phyloP scores from a whole-genome alignment of 208 protist genomes.

The Plasmodiophora brassicae region DNA sequence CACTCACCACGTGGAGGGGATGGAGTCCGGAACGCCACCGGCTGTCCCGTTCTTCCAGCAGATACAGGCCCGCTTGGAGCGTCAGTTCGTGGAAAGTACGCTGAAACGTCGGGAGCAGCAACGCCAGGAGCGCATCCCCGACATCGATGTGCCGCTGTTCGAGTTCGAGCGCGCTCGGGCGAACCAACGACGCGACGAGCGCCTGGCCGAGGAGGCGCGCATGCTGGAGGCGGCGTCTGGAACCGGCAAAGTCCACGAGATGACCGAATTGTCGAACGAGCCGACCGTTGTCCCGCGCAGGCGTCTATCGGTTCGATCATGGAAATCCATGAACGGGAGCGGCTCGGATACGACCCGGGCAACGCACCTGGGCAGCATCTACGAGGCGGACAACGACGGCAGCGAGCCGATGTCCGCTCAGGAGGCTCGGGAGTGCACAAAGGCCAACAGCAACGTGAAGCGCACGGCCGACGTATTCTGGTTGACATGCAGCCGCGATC shows the following conservation, averaged over 20 bases:
- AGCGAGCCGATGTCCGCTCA: not conserved
- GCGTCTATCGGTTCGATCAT: not conserved
- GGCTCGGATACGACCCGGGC: no score
- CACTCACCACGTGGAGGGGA: no score
- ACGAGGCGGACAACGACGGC: no score
- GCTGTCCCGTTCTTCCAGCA: not conserved
- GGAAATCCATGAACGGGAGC: no score
- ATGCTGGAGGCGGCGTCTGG: conserved; percentile 5
- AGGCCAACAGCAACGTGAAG: no score
- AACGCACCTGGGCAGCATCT: no score
- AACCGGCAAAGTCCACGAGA: not conserved
- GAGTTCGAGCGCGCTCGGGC: not conserved
- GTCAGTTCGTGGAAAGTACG: not conserved
- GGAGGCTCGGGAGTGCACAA: no score
- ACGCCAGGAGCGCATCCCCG: not conserved
- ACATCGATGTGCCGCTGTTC: not conserved
- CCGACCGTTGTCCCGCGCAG: not conserved
- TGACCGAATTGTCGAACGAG: not conserved
- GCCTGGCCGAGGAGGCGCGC: not conserved
- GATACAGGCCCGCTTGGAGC: not conserved
- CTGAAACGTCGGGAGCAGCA: not conserved
- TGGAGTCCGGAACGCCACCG: no score
- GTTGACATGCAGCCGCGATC: conserved; percentile 28
- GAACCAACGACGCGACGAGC: not conserved
- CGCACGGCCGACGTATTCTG: not conserved